phyloP scores from a whole-genome alignment of 768 basidiomycete genomes.

The Tylopilus balloui region DNA sequence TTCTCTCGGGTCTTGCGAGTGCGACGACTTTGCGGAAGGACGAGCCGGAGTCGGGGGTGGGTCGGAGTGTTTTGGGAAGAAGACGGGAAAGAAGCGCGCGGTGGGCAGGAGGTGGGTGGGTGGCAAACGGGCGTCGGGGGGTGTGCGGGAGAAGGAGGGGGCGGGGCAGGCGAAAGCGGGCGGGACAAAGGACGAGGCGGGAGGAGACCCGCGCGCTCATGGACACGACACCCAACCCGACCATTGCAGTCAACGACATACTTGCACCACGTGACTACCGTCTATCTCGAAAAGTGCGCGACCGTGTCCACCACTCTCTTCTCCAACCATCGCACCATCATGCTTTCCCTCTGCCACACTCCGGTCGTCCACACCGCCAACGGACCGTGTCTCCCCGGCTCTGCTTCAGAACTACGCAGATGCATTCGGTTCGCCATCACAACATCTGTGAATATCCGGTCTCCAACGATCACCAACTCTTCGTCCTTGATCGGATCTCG shows the following conservation, averaged over 20 bases:
- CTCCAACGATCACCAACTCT: constrained; percentile 81
- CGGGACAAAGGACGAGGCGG: constrained; percentile 3
- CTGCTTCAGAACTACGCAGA: constrained; percentile 6
- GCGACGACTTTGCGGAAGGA: constrained; percentile 71
- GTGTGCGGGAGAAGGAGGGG: neutral
- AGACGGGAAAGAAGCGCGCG: constrained; percentile 25
- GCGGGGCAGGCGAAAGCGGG: neutral
- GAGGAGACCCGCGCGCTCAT: neutral
- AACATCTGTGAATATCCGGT: constrained; percentile 89
- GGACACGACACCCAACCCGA: neutral
- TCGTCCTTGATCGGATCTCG: constrained; percentile 51
- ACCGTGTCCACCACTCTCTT: constrained; percentile 44
- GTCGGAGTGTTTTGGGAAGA: constrained; percentile 31
- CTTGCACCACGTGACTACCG: constrained; percentile 8
- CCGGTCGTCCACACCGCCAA: constrained; percentile 67
- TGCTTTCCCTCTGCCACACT: constrained; percentile 64
- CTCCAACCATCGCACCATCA: constrained; percentile 59
- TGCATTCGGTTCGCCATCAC: constrained; percentile 77
- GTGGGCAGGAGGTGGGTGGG: constrained; percentile 2
- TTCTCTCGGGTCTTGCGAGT: constrained; percentile 80
- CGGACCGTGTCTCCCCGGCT: constrained; percentile 38
- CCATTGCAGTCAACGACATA: neutral
- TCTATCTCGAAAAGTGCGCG: too few relatives aligned
- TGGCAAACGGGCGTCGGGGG: constrained; percentile 10
- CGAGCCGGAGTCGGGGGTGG: constrained; percentile 43